Base-by-base conservation (phyloP, 192 early-diverging fungal genomes). In the Dimargaris xerosporica region DNA sequence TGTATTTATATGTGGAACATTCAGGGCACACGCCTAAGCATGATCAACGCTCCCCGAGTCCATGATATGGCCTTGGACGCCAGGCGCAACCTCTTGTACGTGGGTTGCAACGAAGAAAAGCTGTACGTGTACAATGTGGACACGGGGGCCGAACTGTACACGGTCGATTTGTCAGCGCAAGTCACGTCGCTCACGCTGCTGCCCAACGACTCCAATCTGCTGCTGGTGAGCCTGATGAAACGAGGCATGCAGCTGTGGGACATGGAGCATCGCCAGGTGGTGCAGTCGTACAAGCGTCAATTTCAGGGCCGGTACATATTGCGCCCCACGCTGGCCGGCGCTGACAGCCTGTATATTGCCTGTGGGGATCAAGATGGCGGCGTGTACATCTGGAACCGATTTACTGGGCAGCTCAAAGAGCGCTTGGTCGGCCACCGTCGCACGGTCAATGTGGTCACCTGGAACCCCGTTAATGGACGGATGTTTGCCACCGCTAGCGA, bases 1-100 rank as follows among this genome's bases (percentile, higher is more conserved):
- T 71, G 71, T 55, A 72, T 91, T 30, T 75, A 77, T 66, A 67
- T 91, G 45, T 93, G 90, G 89, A 68, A 64, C 66, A 69, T 61
- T n/a, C 54, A 68, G 15, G 72, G 70, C 59, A 50, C 55, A 26
- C 48, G 66, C 23, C 28, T 77, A 54, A 71, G 71, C 63, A 67
- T 71, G 43, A 68, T 73, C 48, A 62, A 66, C 53, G 64, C 68
- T 46, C 73, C 72, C 15, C 72, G 75, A 19, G 72, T 77, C 48
- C 73, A 77, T 47, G 75, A 77, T 31, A 63, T 77, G 45, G 73
- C 65, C 0, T 58, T 73, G 0, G 70, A 71, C 52, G 46, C 51
- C 3, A 67, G 75, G 15, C 59, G 60, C 44, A 71, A 56, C 13
- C 63, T 71, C 31, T 64, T 78, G 54, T 64, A 74, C 28, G 74